These are phyloP conservation scores for Phaffomyces antillensis DNA, from an alignment of 805 yeast genomes.

Conservation along the genomic window DNA sequence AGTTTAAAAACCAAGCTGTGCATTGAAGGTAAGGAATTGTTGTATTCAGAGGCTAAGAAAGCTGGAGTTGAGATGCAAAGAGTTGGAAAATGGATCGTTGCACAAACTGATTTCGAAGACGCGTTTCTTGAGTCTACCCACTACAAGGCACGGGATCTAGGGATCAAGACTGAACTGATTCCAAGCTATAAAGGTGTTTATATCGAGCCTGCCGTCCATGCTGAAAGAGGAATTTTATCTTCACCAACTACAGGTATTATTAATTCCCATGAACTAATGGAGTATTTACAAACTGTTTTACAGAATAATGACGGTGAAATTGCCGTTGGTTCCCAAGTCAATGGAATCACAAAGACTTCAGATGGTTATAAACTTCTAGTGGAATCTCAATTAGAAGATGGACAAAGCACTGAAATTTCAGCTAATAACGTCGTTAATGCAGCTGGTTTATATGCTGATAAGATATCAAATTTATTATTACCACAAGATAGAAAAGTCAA, in stretches of 20 bases:
- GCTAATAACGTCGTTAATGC: conserved; percentile 61
- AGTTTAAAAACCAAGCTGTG: conserved; percentile 66
- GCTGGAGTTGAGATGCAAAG: conserved; percentile 49
- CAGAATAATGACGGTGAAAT: conserved; percentile 58
- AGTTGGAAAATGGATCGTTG: conserved; percentile 86
- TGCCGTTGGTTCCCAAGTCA: conserved; percentile 55
- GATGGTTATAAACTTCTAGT: conserved; percentile 27
- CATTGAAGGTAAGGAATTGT: conserved; percentile 61
- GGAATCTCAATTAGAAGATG: conserved; percentile 23
- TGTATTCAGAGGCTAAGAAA: conserved; percentile 41
- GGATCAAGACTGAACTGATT: conserved; percentile 54
- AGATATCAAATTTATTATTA: conserved; percentile 60
- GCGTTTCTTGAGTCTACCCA: conserved; percentile 51
- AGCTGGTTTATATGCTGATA: conserved; percentile 75
- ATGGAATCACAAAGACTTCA: conserved; percentile 23
- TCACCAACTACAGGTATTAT: conserved; percentile 85
- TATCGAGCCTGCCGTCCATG: conserved; percentile 63
- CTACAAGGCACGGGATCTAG: conserved; percentile 40
- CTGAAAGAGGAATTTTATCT: conserved; percentile 50
- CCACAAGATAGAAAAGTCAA: conserved; percentile 53
- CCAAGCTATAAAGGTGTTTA: conserved; percentile 35
- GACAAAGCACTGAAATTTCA: conserved; percentile 34
- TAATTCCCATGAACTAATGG: conserved; percentile 71
- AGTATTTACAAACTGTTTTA: conserved; percentile 45
- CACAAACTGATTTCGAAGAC: conserved; percentile 61